Evolutionary conservation across 1,284 basidiomycete genomes (phyloP).

Genomic region (Veloboletus limbatus): DNA sequence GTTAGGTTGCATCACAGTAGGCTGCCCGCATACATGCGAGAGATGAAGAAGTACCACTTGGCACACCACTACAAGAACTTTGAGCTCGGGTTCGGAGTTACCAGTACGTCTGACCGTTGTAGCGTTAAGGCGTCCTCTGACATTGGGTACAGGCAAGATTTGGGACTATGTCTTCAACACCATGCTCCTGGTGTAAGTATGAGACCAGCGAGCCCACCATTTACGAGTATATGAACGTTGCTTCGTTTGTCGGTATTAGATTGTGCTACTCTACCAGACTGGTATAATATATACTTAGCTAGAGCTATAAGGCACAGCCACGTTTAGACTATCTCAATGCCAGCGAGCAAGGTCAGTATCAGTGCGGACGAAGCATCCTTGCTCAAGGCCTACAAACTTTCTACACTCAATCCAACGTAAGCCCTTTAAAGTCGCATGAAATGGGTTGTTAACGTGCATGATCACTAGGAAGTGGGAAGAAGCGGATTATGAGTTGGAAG

Average conservation of each 20-base stretch:
- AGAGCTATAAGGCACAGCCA: conserved; percentile 23
- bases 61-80: conserved; percentile 99
- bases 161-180: conserved; percentile 96
- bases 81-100: conserved; percentile 98
- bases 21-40: conserved; percentile 82
- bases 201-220: neutral
- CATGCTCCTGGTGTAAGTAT: conserved; percentile 54
- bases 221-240: conserved; percentile 4
- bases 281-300: conserved; percentile 16
- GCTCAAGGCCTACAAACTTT: conserved; percentile 72
- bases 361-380: conserved; percentile 71
- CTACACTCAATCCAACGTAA: conserved; percentile 66
- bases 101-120: conserved; percentile 49
- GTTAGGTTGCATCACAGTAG: conserved; percentile 84
- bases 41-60: conserved; percentile 97
- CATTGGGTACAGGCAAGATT: conserved; percentile 64
- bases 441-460: conserved; percentile 6
- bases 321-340: conserved; percentile 16
- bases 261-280: conserved; percentile 2
- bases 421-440: conserved; percentile 14
- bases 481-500: conserved; percentile 72
- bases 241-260: conserved; percentile 10
- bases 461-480: conserved; percentile 72
- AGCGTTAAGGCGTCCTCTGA: conserved; percentile 6
- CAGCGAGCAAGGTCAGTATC: conserved; percentile 52